Evolutionary conservation across 2,329 filamentous ascomycete genomes (phyloP), one percentile per base, ranked within the genome.

Genomic region (Xylaria arbuscula): DNA sequence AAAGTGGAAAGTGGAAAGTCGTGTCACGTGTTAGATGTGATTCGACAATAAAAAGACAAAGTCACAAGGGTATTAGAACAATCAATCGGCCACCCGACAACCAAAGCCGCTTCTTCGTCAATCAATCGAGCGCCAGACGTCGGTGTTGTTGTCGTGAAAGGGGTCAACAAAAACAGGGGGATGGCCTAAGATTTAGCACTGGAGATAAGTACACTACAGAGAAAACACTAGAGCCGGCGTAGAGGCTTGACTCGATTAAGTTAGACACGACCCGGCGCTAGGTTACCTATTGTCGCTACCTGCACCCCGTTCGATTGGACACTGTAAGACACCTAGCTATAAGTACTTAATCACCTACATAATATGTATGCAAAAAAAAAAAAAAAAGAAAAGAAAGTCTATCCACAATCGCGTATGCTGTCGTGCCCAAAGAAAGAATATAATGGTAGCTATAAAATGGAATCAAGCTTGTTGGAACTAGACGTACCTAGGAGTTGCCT

Each of bases 231-330:
- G 9, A 22, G 9, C 54, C 48, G 34, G 38, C 34, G 42, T 22
- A 40, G 15, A 54, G 58, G 22, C 64, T 56, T 56, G 24, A 19
- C 67, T n/a, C 45, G 47, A 59, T 69, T 55, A 36, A 32, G 67
- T 60, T 69, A 66, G 63, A 45, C 28, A 5, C n/a, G 24, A 36
- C 53, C 62, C 67, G 45, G 59, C 63, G 60, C 63, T 62, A 62
- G 48, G 32, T 22, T 17, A 10, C 13, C 13, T 19, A 9, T 9
- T 47, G 15, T 47, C 9, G 9, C n/a, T 47, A 47, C 19, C 40
- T 7, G 40, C 17, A 17, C 8, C 36, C 3, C 2, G 9, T 13
- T 40, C 28, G 28, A 28, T 3, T 40, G 13, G 36, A 40, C 13
- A 13, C 36, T 10, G 36, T 40, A 40, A 40, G 2, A 40, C 36